Base-by-base conservation (phyloP, 1,139 yeast genomes). In the Hansenula sp. region DNA sequence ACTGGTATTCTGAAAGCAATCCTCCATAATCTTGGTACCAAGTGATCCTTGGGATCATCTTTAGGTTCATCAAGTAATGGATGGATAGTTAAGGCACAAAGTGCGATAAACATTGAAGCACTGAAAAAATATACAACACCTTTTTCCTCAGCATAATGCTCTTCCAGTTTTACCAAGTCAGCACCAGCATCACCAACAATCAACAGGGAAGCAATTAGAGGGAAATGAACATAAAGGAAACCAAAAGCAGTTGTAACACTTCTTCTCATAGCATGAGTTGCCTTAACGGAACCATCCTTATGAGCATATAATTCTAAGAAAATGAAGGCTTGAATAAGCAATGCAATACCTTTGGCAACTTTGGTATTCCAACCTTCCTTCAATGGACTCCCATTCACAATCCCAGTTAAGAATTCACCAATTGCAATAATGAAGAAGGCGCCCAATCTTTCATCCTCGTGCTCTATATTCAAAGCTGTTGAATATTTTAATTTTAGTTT, bases 161-260 rank as follows among this genome's bases (percentile, higher is more conserved):
- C 41, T 1, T 44, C 37, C 5, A 44, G 4, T 38, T 54, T 46
- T 30, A 70, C 61, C 43, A 79, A 59, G 39, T 77, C 82, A 3
- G 80, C 81, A 10, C 81, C 83, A 9, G 85, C 75, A 63, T 81
- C 86, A 1, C 86, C 87, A 28, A 81, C 74, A 44, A 81, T 65
- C 37, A 78, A 72, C 47, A 78, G 58, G 11, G 74, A 58, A 0
- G 76, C 80, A 40, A 78, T 69, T 36, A 79, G 61, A 0, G 84
- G 82, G 32, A 79, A 54, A 52, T 81, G 88, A 8, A 63, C 44
- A 52, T 72, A 70, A 7, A 77, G 65, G 76, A 77, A 81, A 0
- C 53, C 2, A 33, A 71, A 56, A 0, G 85, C 84, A 1, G 78
- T 64, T 29, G 47, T 45, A 0, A 72, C 78, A 33, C 71, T 68